These are phyloP conservation scores for Theileria annulata DNA, from an alignment of 169 alveolate species.

Conservation along the genomic window DNA sequence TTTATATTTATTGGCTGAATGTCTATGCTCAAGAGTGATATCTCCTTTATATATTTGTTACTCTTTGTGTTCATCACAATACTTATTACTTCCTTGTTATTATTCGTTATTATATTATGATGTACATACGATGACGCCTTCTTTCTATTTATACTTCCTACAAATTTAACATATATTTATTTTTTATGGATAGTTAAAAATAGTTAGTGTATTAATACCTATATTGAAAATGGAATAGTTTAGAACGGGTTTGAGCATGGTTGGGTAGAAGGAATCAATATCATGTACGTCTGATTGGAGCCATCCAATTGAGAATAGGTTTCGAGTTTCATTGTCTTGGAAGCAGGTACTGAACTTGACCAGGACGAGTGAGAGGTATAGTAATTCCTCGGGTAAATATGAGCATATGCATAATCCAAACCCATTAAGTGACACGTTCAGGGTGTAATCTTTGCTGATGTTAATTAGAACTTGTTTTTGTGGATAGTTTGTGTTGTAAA, in stretches of 20 bases:
- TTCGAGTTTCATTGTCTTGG: slow-evolving; percentile 37
- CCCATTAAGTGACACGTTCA: slow-evolving; percentile 42
- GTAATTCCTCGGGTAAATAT: slow-evolving; percentile 38
- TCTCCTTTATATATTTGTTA: slow-evolving; percentile 42
- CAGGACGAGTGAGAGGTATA: slow-evolving; percentile 50
- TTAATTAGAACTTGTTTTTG: slow-evolving; percentile 2
- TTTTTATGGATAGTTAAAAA: no score
- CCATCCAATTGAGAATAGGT: slow-evolving; percentile 57
- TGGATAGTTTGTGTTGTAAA: not conserved
- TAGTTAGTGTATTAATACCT: slow-evolving; percentile 2
- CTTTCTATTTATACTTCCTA: not conserved
- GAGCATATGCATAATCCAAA: slow-evolving; percentile 55
- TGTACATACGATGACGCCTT: slow-evolving; percentile 9
- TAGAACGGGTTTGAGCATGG: slow-evolving; percentile 56
- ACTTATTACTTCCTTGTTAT: not conserved
- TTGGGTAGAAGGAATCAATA: slow-evolving; percentile 48
- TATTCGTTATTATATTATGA: not conserved
- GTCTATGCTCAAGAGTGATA: slow-evolving; percentile 45
- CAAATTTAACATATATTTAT: no score
- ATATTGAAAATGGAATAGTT: slow-evolving; percentile 21
- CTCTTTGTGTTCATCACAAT: slow-evolving; percentile 37
- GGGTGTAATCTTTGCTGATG: slow-evolving; percentile 14
- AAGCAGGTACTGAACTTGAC: slow-evolving; percentile 30
- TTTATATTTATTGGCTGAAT: slow-evolving; percentile 52
- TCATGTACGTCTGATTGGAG: slow-evolving; percentile 67